Base-by-base conservation (phyloP, 495 filamentous ascomycete genomes). In the Penicillium canescens region DNA sequence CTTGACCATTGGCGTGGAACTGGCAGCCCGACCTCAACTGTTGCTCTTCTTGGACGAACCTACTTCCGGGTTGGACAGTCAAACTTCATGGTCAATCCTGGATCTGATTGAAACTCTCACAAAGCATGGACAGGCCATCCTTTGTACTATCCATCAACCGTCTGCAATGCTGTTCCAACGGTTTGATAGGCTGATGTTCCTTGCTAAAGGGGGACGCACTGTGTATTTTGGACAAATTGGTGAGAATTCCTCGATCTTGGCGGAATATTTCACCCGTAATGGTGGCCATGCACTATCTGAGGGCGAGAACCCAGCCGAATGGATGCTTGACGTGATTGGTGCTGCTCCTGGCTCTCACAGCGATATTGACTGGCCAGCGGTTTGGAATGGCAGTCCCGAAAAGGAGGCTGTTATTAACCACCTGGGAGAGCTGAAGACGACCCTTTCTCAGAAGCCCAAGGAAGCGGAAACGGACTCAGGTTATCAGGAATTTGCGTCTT, bases 131-230 rank as follows among this genome's bases (percentile, higher is more conserved):
- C 91, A 96, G 62, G 92, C 92, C 41, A 90, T 97, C 69, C 85
- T 97, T 5, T 95, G 90, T 72, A 97, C 92, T 10, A 97, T 98
- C 55, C 94, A 98, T 73, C 94, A 98, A 66, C 92, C 92, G 6
- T 94, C 89, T 1, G 91, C 91, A 24, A 90, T 96, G 78, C 81
- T 98, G 40, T 96, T 98, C 78, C 89, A 96, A 66, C 86, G 91
- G 49, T 98, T 98, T 64, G 93, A 98, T 66, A 84, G 90, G 24
- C 77, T 98, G 20, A 70, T 96, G 16, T 93, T 96, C 76, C 78
- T 97, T 43, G 86, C 86, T 10, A 84, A 79, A 52, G 92, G 91
- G 50, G 92, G 92, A 40, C 84, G 77, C 59, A 91, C 90, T 1
- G 90, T 96, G 33, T 96, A 96, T 73, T 96, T 93, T 65, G 92